Conservation (phyloP, 1,139 yeast species). For the Hansenula lynferdii region DNA sequence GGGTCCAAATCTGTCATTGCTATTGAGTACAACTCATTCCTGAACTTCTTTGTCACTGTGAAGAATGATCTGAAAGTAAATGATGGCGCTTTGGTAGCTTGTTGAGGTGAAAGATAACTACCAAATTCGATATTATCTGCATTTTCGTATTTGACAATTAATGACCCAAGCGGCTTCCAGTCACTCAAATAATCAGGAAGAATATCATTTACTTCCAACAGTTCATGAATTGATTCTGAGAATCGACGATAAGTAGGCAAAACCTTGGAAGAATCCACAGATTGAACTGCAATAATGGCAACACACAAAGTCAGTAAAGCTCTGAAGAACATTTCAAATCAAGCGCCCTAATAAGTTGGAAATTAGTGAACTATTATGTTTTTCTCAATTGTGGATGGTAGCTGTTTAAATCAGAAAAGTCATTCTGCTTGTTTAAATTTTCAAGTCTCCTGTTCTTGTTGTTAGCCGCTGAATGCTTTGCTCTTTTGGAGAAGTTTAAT, state of each 20-base stretch:
- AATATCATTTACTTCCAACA: not conserved
- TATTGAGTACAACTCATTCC: conserved; percentile 9
- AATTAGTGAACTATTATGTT: too few species aligned
- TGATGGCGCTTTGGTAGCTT: conserved; percentile 10
- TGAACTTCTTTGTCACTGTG: conserved; percentile 5
- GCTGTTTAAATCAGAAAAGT: too few species aligned
- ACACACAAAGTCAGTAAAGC: not conserved
- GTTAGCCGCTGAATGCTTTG: too few species aligned
- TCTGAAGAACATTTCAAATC: not conserved
- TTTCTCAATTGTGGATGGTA: too few species aligned
- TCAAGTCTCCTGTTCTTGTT: too few species aligned
- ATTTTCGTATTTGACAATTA: conserved; percentile 3
- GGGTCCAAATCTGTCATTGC: conserved; percentile 15
- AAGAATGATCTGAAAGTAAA: conserved; percentile 12
- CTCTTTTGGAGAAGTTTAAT: too few species aligned
- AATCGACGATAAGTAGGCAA: not conserved
- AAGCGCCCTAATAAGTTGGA: not conserved
- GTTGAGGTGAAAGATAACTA: conserved; percentile 15
- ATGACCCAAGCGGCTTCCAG: not conserved
- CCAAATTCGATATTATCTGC: conserved; percentile 11
- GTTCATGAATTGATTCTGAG: not conserved
- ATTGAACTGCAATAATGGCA: not conserved
- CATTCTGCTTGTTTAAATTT: too few species aligned
- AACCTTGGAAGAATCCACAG: not conserved
- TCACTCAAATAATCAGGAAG: not conserved